Evolutionary conservation across 106 monocot genomes (phyloP), one percentile per base, ranked within the genome.

Genomic region (Gastrodia elata): DNA sequence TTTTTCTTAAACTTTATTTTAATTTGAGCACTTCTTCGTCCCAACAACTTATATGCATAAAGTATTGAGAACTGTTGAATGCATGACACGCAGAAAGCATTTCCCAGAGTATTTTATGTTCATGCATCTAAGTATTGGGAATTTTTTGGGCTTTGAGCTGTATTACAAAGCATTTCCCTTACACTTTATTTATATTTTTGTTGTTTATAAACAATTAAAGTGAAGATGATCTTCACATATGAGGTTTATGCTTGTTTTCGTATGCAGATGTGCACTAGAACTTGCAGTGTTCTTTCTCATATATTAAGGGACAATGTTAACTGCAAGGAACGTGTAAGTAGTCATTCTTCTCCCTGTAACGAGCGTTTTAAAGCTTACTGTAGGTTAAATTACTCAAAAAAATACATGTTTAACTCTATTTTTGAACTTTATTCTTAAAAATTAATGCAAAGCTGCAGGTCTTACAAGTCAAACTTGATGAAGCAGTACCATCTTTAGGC

Each of bases 251-350:
- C 10, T 27, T 27, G 40, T 18, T 2, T 76, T 58, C 80, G 25
- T 71, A 35, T 76, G 82, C 86, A 98, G 98, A 82, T 84, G 68
- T 87, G 86, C 80, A 88, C 79, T 69, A 84, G 91, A 88, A 93
- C 98, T 82, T 79, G 93, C 24, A 84, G 98, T 79, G 85, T 93
- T 83, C 98, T 98, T 71, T 83, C 83, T 68, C 83, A 93, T 78
- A 83, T 98, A 73, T 73, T 98, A 71, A 93, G 87, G 82, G 98
- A 98, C 77, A 98, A 93, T 78, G 38, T 68, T 39, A 80, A 84
- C 68, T 88, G 85, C 91, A 98, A 93, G 80, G 98, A 89, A 37
- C 82, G 75, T 76, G 94, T 94, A 84, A 41, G 83, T 80, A 39
- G 5, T 41, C 48, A 27, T 40, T 40, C 39, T 69, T 35, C 25